Conservation (phyloP, 345 rosid species). For the Hypericum androsaemum region DNA sequence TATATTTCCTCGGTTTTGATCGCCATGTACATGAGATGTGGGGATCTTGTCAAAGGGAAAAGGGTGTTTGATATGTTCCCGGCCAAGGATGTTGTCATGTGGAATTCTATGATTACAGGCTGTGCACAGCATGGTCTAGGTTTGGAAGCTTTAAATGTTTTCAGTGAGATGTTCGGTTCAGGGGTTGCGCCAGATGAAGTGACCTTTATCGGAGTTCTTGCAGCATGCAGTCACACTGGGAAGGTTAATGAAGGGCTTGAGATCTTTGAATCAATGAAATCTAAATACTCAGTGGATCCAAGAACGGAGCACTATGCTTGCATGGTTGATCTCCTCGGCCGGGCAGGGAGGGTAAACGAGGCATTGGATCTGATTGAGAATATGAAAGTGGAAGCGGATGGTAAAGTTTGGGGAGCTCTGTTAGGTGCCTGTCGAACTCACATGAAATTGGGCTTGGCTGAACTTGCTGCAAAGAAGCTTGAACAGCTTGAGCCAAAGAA, state of each 20-base stretch:
- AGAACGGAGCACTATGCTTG: conserved; percentile 65
- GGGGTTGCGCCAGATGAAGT: conserved; percentile 55
- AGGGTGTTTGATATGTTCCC: conserved; percentile 48
- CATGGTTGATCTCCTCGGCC: conserved; percentile 76
- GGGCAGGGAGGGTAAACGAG: conserved; percentile 54
- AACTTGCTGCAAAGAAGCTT: conserved; percentile 62
- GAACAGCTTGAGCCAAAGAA: conserved; percentile 52
- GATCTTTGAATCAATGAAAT: conserved; percentile 57
- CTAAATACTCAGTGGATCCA: conserved; percentile 37
- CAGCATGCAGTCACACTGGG: conserved; percentile 76
- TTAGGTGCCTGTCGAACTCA: conserved; percentile 73
- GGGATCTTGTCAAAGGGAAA: conserved; percentile 58
- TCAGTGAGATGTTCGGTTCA: conserved; percentile 45
- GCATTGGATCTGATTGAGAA: conserved; percentile 53
- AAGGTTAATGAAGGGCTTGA: conserved; percentile 52
- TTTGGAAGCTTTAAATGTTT: conserved; percentile 52
- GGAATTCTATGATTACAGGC: conserved; percentile 74
- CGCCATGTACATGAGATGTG: conserved; percentile 73
- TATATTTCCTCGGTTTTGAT: conserved; percentile 72
- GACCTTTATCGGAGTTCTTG: conserved; percentile 61
- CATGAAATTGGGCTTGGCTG: conserved; percentile 53
- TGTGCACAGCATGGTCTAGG: conserved; percentile 69
- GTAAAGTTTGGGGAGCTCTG: conserved; percentile 69
- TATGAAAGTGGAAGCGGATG: conserved; percentile 69
- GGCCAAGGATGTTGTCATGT: conserved; percentile 61